Percentiles rank a stretch among this genome's conserved stretches.
Evolutionary conservation across 441 rosid genomes (phyloP).

Genomic region (Erysimum cheiri): DNA sequence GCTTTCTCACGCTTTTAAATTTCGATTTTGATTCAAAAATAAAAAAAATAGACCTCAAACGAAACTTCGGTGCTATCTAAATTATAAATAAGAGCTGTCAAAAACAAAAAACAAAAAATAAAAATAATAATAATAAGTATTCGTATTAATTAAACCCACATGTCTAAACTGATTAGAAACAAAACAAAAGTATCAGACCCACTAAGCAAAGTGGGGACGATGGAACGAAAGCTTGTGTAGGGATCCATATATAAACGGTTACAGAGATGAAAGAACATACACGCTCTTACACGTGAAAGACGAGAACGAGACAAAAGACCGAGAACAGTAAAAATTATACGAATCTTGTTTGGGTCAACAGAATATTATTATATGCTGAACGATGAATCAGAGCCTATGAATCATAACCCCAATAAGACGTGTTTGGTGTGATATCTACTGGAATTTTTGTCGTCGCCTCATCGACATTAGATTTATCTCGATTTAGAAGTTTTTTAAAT

Average conservation of each 20-base stretch:
- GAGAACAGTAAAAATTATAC: constrained; percentile 18
- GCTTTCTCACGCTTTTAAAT: too few species aligned
- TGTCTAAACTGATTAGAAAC: too few species aligned
- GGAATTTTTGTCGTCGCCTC: constrained; percentile 36
- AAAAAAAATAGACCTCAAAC: too few species aligned
- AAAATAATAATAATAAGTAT: too few species aligned
- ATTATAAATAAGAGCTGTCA: too few species aligned
- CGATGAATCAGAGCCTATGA: constrained; percentile 34
- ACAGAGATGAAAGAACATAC: constrained; percentile 18
- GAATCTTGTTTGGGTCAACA: constrained; percentile 31
- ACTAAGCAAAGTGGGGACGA: constrained; percentile 38
- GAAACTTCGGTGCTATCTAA: too few species aligned
- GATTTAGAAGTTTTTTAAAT: constrained; percentile 2
- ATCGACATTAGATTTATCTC: constrained; percentile 23
- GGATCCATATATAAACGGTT: constrained; percentile 38
- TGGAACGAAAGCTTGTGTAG: constrained; percentile 27
- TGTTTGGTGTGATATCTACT: constrained; percentile 46
- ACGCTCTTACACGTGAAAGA: constrained; percentile 41
- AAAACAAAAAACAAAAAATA: too few species aligned
- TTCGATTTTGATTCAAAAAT: too few species aligned
- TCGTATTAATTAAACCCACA: not conserved
- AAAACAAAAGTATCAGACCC: not conserved
- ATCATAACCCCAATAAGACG: constrained; percentile 36
- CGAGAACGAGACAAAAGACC: constrained; percentile 32
- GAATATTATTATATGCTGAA: constrained; percentile 13